Base-by-base conservation (phyloP, 768 basidiomycete genomes). In the Collybia mongolica region DNA sequence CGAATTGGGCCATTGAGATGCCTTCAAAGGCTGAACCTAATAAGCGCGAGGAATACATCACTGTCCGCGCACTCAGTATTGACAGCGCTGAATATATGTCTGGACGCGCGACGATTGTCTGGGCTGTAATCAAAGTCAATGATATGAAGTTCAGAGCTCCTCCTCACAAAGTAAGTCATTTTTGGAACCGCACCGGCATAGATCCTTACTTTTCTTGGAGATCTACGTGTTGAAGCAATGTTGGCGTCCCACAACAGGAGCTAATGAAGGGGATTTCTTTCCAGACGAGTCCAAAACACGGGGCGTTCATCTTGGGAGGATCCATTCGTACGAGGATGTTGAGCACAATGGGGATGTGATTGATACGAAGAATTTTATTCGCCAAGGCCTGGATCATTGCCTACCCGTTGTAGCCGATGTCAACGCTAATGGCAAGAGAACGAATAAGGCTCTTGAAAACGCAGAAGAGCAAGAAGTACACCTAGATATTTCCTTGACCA, bases 1-100 rank as follows among this genome's bases (percentile, higher is more conserved):
- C 29, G 14, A 38, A 48, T 38, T 48, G 46, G 46, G 20, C 26
- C 35, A 39, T 48, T 23, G 9, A 19, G 12, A 48, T 48, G 46
- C 46, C 46, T 17, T 19, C 18, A 23, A 39, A 48, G 24, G 36
- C 35, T 29, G 22, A 39, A 11, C 45, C 45, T 6, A 15, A 6
- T 6, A 46, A 17, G 15, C 24, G 28, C 11, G 46, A 48, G 36
- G 38, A 19, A 32, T 48, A 38, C 26, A 18, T 48, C 9, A 48
- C 46, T 14, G 37, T 48, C 38, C 18, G 20, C 14, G 46, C 37
- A 8, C n/a, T 48, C 11, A 39, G 24, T 12, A 39, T 20, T 17
- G 14, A 38, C 32, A 48, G 23, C n/a, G 24, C 24, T 7, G 24
- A 26, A 26, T 26, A 7, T 26, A 26, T 26, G 24, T 26, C 24